Base-by-base conservation (phyloP, 1,284 basidiomycete species). In the Cutaneotrichosporon curvatum region DNA sequence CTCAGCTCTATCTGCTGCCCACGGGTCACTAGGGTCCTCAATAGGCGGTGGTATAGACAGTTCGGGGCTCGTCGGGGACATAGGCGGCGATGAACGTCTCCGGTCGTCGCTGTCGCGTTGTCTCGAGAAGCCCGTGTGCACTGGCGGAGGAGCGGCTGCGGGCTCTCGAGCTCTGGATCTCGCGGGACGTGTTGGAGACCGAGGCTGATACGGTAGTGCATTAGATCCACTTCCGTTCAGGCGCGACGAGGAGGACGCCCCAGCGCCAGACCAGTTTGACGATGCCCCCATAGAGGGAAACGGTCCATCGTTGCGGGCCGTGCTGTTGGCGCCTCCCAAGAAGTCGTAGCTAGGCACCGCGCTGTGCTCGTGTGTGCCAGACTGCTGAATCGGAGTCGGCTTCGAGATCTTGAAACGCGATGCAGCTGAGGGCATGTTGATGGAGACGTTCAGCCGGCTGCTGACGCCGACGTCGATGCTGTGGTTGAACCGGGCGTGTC, bases 1-100 rank as follows among this genome's bases (percentile, higher is more conserved):
- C 37, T 65, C 60, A 4, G 50, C 45, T 22, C 67, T 50, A 40
- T 68, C 66, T 8, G 55, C 60, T 3, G 63, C 67, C 45, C 67
- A 70, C 3, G 62, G 65, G 43, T 68, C 65, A 28, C 32, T 23
- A 7, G 25, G 25, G 25, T 28, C 25, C 8, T 7, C 7, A 12
- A 28, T 12, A 7, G 21, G 56, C 44, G 15, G 49, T 48, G 40
- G 48, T 40, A 37, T 15, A 12, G 25, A 7, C 25, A 28, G 25
- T 2, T 35, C 40, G 22, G 46, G 46, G 22, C 40, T 42, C 5
- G 32, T 28, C 25, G 25, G 25, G 12, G 25, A 28, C 8, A 7
- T 28, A 28, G 25, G 25, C 25, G 25, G 12, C 25, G 12, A 7
- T 12, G 12, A 7, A 7, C 25, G 25, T 7, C 12, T 12, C 25